Evolutionary conservation across 169 alveolate genomes (phyloP).

Genomic region (Plasmodium falciparum): DNA sequence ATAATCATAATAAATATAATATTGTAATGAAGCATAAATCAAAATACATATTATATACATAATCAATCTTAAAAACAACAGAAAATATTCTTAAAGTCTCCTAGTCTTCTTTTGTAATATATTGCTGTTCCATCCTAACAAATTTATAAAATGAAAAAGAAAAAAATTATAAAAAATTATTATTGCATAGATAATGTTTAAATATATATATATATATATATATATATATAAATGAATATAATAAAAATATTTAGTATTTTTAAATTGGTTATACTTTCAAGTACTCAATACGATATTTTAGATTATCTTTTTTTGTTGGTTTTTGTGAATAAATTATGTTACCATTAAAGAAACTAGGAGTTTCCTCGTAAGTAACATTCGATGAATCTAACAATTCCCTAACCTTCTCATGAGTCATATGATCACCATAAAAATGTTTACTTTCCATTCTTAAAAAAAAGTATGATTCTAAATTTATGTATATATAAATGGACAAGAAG

Average conservation of each 20-base stretch:
- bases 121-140: constrained; percentile 74
- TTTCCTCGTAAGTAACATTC: constrained; percentile 24
- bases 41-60: background rate
- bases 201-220: background rate
- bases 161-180: background rate
- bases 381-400: constrained; percentile 47
- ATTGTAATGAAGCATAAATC: background rate
- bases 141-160: constrained; percentile 5
- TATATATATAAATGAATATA: background rate
- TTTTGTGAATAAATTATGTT: constrained; percentile 2
- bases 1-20: background rate
- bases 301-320: constrained; percentile 35
- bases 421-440: constrained; percentile 20
- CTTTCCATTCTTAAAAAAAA: constrained; percentile 26
- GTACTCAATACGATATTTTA: constrained; percentile 56
- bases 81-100: constrained; percentile 40
- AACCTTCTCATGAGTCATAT: constrained; percentile 20
- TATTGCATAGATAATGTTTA: background rate
- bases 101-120: constrained; percentile 44
- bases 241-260: background rate
- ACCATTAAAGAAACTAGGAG: constrained; percentile 15
- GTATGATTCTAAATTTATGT: background rate
- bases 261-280: constrained; percentile 15
- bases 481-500: constrained; percentile 16
- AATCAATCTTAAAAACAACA: constrained; percentile 28